Conservation (phyloP, 345 rosid genomes). For the sweet orange (Citrus sinensis) region DNA sequence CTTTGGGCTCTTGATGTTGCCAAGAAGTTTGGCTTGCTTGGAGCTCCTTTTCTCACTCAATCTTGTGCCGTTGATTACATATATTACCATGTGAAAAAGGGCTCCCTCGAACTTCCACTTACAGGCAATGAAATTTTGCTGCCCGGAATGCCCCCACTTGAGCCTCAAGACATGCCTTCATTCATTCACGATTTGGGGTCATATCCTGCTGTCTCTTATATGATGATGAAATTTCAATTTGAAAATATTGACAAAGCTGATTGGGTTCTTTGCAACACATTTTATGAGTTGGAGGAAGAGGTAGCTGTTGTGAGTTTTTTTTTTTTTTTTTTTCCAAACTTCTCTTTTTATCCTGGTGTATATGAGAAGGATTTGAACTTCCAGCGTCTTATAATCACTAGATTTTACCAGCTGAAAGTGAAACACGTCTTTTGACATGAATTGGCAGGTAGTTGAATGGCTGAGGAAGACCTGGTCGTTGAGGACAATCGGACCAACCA, state of each 20-base stretch:
- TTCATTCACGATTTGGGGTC: slow-evolving; percentile 17
- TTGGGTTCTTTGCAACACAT: slow-evolving; percentile 22
- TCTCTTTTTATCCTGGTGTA: no score
- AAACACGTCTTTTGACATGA: no score
- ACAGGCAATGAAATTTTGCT: neutral
- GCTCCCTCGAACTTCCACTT: slow-evolving; percentile 23
- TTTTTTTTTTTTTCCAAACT: no score
- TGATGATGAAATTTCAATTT: slow-evolving; percentile 22
- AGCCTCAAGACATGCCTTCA: slow-evolving; percentile 24
- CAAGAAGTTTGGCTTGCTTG: slow-evolving; percentile 18
- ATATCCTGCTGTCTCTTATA: slow-evolving; percentile 14
- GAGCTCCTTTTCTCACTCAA: slow-evolving; percentile 32
- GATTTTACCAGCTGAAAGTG: neutral
- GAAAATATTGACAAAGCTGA: slow-evolving; percentile 23
- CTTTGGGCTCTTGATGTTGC: slow-evolving; percentile 34
- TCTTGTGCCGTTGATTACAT: slow-evolving; percentile 29
- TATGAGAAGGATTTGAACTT: no score
- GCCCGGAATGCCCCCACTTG: slow-evolving; percentile 31
- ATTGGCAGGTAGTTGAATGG: neutral
- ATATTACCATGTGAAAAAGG: slow-evolving; percentile 26
- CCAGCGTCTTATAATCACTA: no score
- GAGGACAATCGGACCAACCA: slow-evolving; percentile 21
- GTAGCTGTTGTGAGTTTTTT: neutral
- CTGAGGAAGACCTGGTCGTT: slow-evolving; percentile 15
- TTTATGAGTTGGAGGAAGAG: slow-evolving; percentile 31